These are phyloP conservation scores for Dendrobium catenatum DNA, from an alignment of 106 monocot genomes.

Conservation along the genomic window DNA sequence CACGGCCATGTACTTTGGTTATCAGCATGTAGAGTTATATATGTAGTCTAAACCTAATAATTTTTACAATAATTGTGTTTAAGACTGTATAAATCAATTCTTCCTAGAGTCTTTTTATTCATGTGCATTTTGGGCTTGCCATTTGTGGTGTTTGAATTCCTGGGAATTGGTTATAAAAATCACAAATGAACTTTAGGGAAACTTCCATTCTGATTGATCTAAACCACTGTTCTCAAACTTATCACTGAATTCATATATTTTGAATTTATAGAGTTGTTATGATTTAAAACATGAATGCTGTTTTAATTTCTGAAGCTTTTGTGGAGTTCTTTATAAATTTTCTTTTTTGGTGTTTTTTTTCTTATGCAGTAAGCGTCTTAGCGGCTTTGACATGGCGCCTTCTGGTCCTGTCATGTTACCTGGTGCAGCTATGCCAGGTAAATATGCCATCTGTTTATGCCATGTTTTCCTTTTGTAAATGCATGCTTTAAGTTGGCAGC, in stretches of 20 bases:
- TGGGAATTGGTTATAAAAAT: too few species aligned
- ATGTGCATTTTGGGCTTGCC: too few species aligned
- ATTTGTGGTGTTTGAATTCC: too few species aligned
- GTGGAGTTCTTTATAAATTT: not conserved
- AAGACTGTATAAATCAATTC: too few species aligned
- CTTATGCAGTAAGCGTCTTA: conserved; percentile 6
- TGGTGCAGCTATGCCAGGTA: conserved; percentile 3
- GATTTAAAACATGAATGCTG: not conserved
- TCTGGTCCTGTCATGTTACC: conserved; percentile 9
- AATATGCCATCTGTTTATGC: not conserved
- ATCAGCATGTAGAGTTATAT: too few species aligned
- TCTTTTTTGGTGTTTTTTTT: not conserved
- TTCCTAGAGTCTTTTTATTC: too few species aligned
- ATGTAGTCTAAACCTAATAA: too few species aligned
- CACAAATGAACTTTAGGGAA: not conserved
- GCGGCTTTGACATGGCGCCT: conserved; percentile 8
- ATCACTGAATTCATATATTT: not conserved
- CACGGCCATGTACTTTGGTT: too few species aligned
- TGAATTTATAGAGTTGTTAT: not conserved
- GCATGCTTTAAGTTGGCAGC: not conserved
- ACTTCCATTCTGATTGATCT: not conserved
- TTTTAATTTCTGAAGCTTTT: not conserved
- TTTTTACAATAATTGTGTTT: too few species aligned
- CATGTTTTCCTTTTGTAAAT: not conserved
- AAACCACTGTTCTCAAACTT: not conserved